Base-by-base conservation (phyloP, 805 yeast species). In the Saturnispora bothae region DNA sequence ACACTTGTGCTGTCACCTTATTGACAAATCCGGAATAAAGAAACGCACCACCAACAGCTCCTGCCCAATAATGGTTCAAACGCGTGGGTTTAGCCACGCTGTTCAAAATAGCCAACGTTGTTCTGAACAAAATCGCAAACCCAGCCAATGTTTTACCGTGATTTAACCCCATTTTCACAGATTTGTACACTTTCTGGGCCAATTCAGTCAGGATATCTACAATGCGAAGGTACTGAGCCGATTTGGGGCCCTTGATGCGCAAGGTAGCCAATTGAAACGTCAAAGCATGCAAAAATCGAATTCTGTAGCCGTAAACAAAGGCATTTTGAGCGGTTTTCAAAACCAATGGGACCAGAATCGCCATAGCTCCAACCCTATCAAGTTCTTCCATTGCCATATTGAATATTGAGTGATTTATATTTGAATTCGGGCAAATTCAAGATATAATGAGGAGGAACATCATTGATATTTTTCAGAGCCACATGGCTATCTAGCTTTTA, bases 121-220 rank as follows among this genome's bases (percentile, higher is more conserved):
- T 15, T 22, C 52, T 50, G 43, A 57, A 59, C 10, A 55, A 32
- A 8, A 57, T 33, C 3, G 62, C 62, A 44, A 54, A 59, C 1
- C 42, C 34, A 8, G 57, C 59, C 19, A 59, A 43, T 1, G 56
- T 44, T 31, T 56, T 55, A 6, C 61, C 63, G 42, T 59, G 63
- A 20, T 51, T 51, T 3, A 54, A 26, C 15, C 60, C 55, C 45
- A 56, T 36, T 16, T 39, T 40, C 3, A 53, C 41, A 33, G 54
- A 44, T 30, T 43, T 47, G 21, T 36, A 17, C 8, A 56, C 4
- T 28, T 51, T 54, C 6, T 31, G 16, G 8, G 43, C 16, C 1
- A 52, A 15, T 20, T 53, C 52, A 12, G 13, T 14, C n/a, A 38
- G n/a, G 15, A 38, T 4, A 3, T 2, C 5, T 3, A 19, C 23